Base-by-base conservation (phyloP, 306 rosid species). In the Casuarina equisetifolia region DNA sequence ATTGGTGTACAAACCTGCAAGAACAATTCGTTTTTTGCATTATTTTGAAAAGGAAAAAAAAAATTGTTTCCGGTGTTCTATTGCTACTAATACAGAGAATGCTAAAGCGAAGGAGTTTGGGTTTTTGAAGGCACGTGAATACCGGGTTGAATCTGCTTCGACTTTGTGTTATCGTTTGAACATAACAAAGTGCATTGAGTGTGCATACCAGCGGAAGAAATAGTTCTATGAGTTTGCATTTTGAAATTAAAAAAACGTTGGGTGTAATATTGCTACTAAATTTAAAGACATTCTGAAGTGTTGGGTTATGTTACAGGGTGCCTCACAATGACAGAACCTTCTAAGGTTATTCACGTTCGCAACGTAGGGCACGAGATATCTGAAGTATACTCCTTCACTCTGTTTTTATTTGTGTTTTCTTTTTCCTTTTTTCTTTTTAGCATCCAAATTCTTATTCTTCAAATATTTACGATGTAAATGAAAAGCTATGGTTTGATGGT, bases 361-460 rank as follows among this genome's bases (percentile, higher is more conserved):
- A 95, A 95, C 77, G 98, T 92, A 70, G 98, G 97, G 13, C 98
- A 89, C 76, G 98, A 95, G 82, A 91, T 92, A 77, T 88, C 98
- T 62, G 97, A 95, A 87, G 98, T 95, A 79, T 50, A 62, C 61
- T 72, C 59, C 11, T 48, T 54, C 55, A 46, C 40, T 78, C 72
- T 62, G 11, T 69, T 40, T 48, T 9, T 45, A 2, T 74, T 32
- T 78, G 6, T 74, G 3, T 53, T 66, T 46, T 45, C 3, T 38
- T 6, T 63, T 40, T 53, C 57, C 51, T 45, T 5, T 38, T 6
- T 63, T 40, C 43, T 16, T 40, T 67, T 3, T n/a, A 58, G 15
- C 25, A 6, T 9, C 64, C 40, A 58, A 58, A 3, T 58, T 58
- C 4, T 8, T 48, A 48, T 48, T 48, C 13, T 48, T 13, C 51